Percentiles rank a stretch among this genome's conserved stretches.
phyloP scores from a whole-genome alignment of 768 basidiomycete genomes.

The Boletus tomentosulus region DNA sequence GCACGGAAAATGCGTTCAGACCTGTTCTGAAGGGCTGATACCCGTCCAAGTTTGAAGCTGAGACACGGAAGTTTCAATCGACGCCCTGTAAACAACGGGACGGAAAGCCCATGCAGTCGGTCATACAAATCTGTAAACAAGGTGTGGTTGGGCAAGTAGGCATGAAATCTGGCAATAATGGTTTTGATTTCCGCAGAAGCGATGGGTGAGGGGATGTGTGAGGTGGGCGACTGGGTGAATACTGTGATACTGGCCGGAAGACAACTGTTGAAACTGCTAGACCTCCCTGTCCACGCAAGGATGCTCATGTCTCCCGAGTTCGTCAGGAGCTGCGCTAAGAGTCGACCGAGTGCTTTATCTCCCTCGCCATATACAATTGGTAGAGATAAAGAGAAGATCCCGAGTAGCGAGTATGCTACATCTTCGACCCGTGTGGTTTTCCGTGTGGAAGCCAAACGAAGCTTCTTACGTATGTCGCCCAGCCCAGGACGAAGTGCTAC shows the following conservation, averaged over 20 bases:
- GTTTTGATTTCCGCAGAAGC: not conserved
- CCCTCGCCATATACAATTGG: slow-evolving; percentile 5
- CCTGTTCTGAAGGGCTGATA: not conserved
- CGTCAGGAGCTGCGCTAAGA: not conserved
- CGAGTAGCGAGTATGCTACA: not conserved
- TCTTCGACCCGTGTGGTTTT: not conserved
- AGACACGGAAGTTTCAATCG: slow-evolving; percentile 9
- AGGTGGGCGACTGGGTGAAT: not conserved
- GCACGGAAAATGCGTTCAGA: not conserved
- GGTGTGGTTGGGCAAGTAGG: too few relatives aligned
- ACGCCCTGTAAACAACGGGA: not conserved
- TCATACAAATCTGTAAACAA: not conserved
- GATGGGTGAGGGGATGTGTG: not conserved
- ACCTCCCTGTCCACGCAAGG: slow-evolving; percentile 6
- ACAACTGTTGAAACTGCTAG: slow-evolving; percentile 6
- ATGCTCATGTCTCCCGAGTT: slow-evolving; percentile 3
- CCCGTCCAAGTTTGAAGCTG: slow-evolving; percentile 1
- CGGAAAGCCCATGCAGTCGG: not conserved
- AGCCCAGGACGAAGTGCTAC: not conserved
- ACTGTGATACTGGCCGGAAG: not conserved
- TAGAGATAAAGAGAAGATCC: not conserved
- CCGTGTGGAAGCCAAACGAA: not conserved
- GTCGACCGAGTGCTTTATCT: slow-evolving; percentile 1
- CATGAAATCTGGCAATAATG: not conserved
- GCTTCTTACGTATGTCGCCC: not conserved